phyloP scores from a whole-genome alignment of 2,329 filamentous ascomycete species.

The Neophaeococcomyces aloes region DNA sequence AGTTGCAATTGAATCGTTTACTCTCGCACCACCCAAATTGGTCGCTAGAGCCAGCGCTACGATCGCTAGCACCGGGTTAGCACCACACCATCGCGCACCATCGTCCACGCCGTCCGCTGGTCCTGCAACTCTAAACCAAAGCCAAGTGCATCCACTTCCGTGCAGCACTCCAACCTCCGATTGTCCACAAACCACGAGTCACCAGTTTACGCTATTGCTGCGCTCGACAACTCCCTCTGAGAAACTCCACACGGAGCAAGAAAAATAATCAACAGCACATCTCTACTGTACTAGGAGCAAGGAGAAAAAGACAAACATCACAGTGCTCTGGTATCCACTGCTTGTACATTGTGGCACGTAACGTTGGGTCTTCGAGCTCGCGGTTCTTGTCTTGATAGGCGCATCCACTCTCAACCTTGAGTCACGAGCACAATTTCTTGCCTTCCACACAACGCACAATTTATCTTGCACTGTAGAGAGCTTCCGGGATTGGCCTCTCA shows the following conservation, averaged over 20 bases:
- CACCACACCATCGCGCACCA: no score
- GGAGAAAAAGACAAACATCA: slow-evolving; percentile 1
- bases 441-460: neutral
- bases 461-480: neutral
- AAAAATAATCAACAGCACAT: neutral
- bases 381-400: slow-evolving; percentile 6
- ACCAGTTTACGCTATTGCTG: neutral
- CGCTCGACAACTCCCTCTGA: neutral
- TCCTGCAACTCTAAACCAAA: neutral
- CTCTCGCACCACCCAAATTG: no score
- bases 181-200: neutral
- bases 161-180: slow-evolving; percentile 4
- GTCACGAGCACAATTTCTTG: slow-evolving; percentile 5
- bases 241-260: neutral
- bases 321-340: slow-evolving; percentile 3
- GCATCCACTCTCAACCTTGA: slow-evolving; percentile 2
- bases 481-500: slow-evolving; percentile 1
- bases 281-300: neutral
- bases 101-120: neutral
- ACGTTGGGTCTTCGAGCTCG: slow-evolving; percentile 5
- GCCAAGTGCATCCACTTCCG: neutral
- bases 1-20: no score
- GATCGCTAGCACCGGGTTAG: no score
- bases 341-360: neutral
- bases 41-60: no score